Conservation (phyloP, 352 stramenopile species). For the Phytophthora crassamura region DNA sequence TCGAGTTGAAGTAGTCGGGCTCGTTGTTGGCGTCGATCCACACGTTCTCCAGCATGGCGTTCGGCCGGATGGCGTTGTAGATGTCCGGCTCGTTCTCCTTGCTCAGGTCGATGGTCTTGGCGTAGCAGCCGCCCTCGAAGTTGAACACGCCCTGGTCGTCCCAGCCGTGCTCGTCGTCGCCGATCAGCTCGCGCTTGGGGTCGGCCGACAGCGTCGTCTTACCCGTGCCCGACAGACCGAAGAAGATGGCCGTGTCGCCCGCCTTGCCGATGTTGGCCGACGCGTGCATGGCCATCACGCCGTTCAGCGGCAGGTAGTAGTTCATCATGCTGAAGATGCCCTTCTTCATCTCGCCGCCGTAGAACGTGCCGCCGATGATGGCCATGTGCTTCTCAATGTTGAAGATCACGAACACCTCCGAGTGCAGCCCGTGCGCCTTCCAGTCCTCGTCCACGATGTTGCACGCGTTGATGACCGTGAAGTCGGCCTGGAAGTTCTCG, state of each 20-base stretch:
- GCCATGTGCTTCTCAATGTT: no score
- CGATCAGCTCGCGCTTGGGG: slow-evolving; percentile 82
- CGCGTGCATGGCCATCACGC: slow-evolving; percentile 98
- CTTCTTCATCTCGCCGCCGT: no score
- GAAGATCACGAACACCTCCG: no score
- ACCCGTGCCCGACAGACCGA: slow-evolving; percentile 93
- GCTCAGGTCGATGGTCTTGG: slow-evolving; percentile 98
- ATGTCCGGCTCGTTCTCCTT: slow-evolving; percentile 98
- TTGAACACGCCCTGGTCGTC: slow-evolving; percentile 98
- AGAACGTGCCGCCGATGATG: no score
- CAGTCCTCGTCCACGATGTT: no score
- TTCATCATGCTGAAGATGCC: no score
- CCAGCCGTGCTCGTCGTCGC: slow-evolving; percentile 96
- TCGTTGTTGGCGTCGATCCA: no score
- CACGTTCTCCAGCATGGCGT: slow-evolving; percentile 98
- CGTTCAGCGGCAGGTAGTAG: slow-evolving; percentile 96
- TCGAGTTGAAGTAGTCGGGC: slow-evolving; percentile 96
- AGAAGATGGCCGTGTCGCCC: slow-evolving; percentile 97
- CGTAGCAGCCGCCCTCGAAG: slow-evolving; percentile 99
- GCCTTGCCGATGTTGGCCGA: slow-evolving; percentile 97
- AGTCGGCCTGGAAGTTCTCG: no score
- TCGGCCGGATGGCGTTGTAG: slow-evolving; percentile 95
- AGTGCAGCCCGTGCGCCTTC: no score
- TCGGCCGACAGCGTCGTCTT: slow-evolving; percentile 94
- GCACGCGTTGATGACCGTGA: no score